phyloP scores from a whole-genome alignment of 495 filamentous ascomycete genomes.

The Aspergillus ostianus region DNA sequence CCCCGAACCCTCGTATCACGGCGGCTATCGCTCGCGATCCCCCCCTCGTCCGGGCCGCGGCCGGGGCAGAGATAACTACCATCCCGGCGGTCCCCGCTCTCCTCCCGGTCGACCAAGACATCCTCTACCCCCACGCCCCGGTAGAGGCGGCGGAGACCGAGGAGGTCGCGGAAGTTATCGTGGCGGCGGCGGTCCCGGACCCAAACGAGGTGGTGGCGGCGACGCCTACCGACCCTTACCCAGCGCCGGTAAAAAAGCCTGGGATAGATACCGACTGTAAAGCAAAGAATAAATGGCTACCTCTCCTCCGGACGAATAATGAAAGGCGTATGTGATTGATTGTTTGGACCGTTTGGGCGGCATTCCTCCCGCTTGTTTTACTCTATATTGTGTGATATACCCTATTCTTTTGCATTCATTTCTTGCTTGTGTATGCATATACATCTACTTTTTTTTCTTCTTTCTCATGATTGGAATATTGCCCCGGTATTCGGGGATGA shows the following conservation, averaged over 20 bases:
- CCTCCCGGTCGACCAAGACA: slow-evolving; percentile 12
- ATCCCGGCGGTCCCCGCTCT: slow-evolving; percentile 13
- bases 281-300: not conserved
- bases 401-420: no score
- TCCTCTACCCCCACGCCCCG: slow-evolving; percentile 5
- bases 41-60: slow-evolving; percentile 20
- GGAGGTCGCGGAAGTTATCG: slow-evolving; percentile 14
- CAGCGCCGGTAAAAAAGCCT: slow-evolving; percentile 34
- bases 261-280: slow-evolving; percentile 33
- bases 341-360: not conserved
- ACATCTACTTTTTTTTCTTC: no score
- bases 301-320: not conserved
- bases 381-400: no score
- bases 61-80: slow-evolving; percentile 26
- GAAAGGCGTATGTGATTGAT: not conserved
- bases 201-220: slow-evolving; percentile 13
- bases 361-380: not conserved
- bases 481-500: not conserved
- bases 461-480: not conserved
- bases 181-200: slow-evolving; percentile 20
- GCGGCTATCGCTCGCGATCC: slow-evolving; percentile 28
- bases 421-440: no score
- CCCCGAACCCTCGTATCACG: slow-evolving; percentile 11
- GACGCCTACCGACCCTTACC: slow-evolving; percentile 36
- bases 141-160: not conserved